A percentile compares a stretch with the other conserved stretches of the same genome.
phyloP scores from a whole-genome alignment of 2,329 filamentous ascomycete genomes.

The Claviceps maximensis region DNA sequence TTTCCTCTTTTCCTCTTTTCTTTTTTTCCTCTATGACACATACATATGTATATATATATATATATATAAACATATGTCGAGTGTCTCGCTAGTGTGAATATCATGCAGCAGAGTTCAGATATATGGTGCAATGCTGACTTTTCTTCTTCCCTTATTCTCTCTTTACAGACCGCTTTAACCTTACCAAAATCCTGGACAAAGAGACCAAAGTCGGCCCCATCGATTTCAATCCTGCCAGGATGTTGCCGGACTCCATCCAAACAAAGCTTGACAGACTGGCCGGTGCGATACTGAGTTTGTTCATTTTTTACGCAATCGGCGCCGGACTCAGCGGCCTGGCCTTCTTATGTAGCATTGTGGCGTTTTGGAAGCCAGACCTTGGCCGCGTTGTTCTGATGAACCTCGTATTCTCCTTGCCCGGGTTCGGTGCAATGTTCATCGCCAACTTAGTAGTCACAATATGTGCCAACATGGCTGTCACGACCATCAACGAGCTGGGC shows the following conservation, averaged over 20 bases:
- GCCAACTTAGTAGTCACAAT: slow-evolving; percentile 31
- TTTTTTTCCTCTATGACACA: too few relatives aligned
- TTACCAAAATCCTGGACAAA: slow-evolving; percentile 32
- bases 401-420: slow-evolving; percentile 22
- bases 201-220: slow-evolving; percentile 33
- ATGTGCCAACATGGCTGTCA: slow-evolving; percentile 25
- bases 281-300: slow-evolving; percentile 31
- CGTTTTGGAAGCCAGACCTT: slow-evolving; percentile 20
- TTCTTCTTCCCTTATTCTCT: not conserved
- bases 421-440: slow-evolving; percentile 23
- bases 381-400: slow-evolving; percentile 21
- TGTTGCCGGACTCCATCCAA: slow-evolving; percentile 32
- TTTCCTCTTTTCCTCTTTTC: not conserved
- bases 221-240: slow-evolving; percentile 28
- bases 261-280: slow-evolving; percentile 37
- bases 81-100: too few relatives aligned
- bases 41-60: too few relatives aligned
- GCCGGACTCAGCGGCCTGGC: slow-evolving; percentile 28
- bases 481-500: slow-evolving; percentile 29
- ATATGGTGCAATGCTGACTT: not conserved
- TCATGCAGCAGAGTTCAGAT: not conserved
- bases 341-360: slow-evolving; percentile 25
- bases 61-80: too few relatives aligned
- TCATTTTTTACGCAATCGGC: slow-evolving; percentile 34
- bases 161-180: slow-evolving; percentile 27